These are phyloP conservation scores for Irpex rosettiformis DNA, from an alignment of 1,284 basidiomycete genomes.

Conservation along the genomic window DNA sequence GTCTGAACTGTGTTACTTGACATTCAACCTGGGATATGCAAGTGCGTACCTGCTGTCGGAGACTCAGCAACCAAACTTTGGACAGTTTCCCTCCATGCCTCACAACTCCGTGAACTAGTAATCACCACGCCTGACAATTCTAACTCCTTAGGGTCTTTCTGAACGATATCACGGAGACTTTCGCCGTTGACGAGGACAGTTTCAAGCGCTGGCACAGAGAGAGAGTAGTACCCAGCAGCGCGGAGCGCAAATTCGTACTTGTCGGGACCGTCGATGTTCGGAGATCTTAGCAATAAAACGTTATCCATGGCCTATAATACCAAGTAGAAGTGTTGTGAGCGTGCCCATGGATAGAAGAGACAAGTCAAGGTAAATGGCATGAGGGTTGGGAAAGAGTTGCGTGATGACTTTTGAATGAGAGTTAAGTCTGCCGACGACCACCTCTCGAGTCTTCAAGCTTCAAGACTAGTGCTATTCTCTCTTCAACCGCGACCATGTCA, in stretches of 20 bases:
- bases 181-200: conserved; percentile 51
- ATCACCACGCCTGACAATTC: conserved; percentile 58
- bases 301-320: conserved; percentile 15
- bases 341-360: background rate
- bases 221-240: conserved; percentile 36
- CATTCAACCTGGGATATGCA: no score
- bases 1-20: conserved; percentile 14
- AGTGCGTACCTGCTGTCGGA: background rate
- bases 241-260: conserved; percentile 24
- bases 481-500: conserved; percentile 20
- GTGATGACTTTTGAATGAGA: background rate
- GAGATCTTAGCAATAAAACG: conserved; percentile 56
- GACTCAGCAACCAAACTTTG: conserved; percentile 18
- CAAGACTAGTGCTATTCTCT: no score
- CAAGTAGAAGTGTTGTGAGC: conserved; percentile 2
- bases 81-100: conserved; percentile 56
- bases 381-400: background rate
- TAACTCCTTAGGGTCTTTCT: conserved; percentile 31
- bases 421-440: background rate
- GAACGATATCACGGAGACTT: conserved; percentile 41
- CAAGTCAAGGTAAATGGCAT: no score
- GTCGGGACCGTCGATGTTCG: conserved; percentile 33
- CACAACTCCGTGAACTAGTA: conserved; percentile 69
- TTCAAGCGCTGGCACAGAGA: conserved; percentile 66
- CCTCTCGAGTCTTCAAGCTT: background rate